A percentile compares a stretch with the other conserved stretches of the same genome.
Conservation (phyloP, 139 green algal genomes). For the Marvania coccoides region DNA sequence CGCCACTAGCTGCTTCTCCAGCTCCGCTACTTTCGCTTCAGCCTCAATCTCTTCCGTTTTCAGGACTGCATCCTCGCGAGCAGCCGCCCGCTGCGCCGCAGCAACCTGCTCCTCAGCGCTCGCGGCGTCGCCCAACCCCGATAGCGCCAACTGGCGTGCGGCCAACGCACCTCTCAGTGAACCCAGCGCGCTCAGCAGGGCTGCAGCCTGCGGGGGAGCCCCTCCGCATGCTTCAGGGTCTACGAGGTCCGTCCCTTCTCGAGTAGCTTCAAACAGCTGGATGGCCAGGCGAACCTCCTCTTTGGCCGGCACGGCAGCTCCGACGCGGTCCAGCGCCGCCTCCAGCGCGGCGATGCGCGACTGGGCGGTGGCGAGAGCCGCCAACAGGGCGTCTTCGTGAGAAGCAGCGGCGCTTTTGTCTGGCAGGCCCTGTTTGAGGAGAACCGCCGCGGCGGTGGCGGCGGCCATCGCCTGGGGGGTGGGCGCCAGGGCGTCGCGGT, state of each 20-base stretch:
- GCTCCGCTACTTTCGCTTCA: neutral
- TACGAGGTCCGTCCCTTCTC: neutral
- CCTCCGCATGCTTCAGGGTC: neutral
- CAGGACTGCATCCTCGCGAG: neutral
- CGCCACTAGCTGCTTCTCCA: neutral
- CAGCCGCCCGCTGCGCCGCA: neutral
- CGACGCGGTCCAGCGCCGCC: slow-evolving; percentile 8
- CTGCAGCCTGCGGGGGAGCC: neutral
- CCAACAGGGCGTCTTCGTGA: neutral
- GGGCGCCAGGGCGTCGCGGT: slow-evolving; percentile 6
- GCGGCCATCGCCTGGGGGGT: neutral
- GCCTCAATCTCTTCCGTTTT: neutral
- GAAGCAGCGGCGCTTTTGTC: neutral
- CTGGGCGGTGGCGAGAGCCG: neutral
- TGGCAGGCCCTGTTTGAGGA: neutral
- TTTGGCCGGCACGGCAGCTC: neutral
- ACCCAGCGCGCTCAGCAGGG: neutral
- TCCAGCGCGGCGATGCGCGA: slow-evolving; percentile 8
- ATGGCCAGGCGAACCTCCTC: neutral
- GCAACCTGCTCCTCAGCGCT: neutral
- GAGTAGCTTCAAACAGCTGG: neutral
- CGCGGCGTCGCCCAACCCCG: neutral
- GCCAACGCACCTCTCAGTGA: neutral
- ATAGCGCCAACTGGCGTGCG: neutral
- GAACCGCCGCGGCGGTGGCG: neutral